Conservation (phyloP, 176 grass and related monocot genomes). For the Saccharum spontaneum region DNA sequence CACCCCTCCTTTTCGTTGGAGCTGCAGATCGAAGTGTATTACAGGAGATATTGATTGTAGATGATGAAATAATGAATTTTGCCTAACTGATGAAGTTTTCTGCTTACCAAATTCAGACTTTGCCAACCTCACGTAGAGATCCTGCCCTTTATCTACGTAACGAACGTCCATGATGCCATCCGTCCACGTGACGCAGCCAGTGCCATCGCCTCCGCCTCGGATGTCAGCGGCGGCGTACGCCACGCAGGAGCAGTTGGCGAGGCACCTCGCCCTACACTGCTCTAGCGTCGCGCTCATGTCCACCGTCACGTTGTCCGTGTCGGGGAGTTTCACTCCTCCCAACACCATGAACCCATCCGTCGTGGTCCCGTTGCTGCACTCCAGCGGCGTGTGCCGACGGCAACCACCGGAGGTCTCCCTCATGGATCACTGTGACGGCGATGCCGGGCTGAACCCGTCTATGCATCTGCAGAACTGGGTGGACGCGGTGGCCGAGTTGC, state of each 20-base stretch:
- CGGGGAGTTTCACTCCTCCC: slow-evolving; percentile 49
- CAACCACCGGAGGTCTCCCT: slow-evolving; percentile 39
- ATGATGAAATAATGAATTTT: too few species aligned
- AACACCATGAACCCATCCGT: slow-evolving; percentile 36
- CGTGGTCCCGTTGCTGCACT: slow-evolving; percentile 35
- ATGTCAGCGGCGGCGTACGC: background rate
- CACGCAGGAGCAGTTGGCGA: background rate
- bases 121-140: background rate
- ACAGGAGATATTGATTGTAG: too few species aligned
- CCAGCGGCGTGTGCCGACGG: slow-evolving; percentile 33
- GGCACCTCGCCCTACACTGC: background rate
- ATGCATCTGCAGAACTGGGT: slow-evolving; percentile 51
- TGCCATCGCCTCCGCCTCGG: background rate
- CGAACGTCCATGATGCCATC: background rate
- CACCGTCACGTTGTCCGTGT: background rate
- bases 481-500: slow-evolving; percentile 38
- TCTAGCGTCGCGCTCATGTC: background rate
- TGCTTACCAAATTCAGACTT: background rate
- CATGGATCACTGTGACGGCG: slow-evolving; percentile 37
- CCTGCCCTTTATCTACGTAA: background rate
- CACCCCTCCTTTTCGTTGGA: too few species aligned
- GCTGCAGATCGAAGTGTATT: too few species aligned
- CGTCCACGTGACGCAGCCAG: background rate
- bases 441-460: slow-evolving; percentile 40
- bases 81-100: too few species aligned